Conservation (phyloP, 1,284 basidiomycete genomes). For the Blastosporella zonata region DNA sequence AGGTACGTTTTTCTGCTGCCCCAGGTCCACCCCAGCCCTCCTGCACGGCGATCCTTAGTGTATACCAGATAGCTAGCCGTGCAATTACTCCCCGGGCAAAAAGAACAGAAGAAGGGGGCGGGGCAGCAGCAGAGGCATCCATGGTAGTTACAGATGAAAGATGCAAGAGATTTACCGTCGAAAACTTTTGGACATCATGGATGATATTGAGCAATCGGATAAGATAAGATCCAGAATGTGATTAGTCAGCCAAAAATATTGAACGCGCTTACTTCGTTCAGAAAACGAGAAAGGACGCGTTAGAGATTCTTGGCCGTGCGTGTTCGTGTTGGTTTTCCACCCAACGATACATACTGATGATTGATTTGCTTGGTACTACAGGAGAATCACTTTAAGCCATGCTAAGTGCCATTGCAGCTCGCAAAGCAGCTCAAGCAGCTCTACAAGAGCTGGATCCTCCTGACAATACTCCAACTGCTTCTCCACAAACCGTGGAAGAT, state of each 20-base stretch:
- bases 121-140: constrained; percentile 17
- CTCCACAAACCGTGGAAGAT: constrained; percentile 18
- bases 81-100: constrained; percentile 85
- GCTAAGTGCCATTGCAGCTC: constrained; percentile 61
- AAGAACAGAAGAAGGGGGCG: constrained; percentile 50
- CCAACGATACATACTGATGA: too few relatives aligned
- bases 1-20: constrained; percentile 65
- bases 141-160: constrained; percentile 9
- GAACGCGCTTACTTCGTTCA: neutral
- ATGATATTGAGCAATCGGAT: too few relatives aligned
- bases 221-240: constrained; percentile 15
- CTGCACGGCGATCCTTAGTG: constrained; percentile 78
- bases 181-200: neutral
- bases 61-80: constrained; percentile 78
- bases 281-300: neutral
- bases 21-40: constrained; percentile 81
- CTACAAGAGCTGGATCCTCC: constrained; percentile 8
- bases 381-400: too few relatives aligned
- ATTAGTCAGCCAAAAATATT: constrained; percentile 12
- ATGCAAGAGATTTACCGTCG: neutral
- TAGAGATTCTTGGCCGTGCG: neutral
- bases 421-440: constrained; percentile 46
- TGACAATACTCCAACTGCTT: constrained; percentile 15
- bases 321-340: too few relatives aligned
- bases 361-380: too few relatives aligned